These are phyloP conservation scores for Piromyces finnis DNA, from an alignment of 192 early-diverging fungal genomes.

Conservation along the genomic window DNA sequence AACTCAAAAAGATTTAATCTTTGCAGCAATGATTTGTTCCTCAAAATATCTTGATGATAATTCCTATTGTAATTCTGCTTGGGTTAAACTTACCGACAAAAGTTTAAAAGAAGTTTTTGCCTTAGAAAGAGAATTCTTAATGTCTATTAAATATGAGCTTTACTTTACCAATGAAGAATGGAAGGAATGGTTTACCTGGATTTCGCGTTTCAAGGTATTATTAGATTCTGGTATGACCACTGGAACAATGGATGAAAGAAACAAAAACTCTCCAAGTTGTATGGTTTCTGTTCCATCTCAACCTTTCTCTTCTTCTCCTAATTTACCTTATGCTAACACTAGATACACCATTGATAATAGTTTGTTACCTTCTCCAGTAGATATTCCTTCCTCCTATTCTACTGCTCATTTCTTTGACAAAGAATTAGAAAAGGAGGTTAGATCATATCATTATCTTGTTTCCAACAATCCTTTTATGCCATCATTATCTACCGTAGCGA, in stretches of 20 bases:
- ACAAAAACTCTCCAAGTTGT: not conserved
- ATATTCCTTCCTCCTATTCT: not conserved
- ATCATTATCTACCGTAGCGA: not conserved
- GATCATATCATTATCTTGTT: too few species aligned
- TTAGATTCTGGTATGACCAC: not conserved
- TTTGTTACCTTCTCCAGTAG: not conserved
- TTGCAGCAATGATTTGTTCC: not conserved
- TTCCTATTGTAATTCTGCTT: not conserved
- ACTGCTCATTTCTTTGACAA: too few species aligned
- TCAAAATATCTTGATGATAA: not conserved
- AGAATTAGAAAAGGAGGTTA: too few species aligned
- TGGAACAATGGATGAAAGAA: not conserved
- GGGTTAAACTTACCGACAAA: not conserved
- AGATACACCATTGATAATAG: not conserved
- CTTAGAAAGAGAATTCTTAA: not conserved
- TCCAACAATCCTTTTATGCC: not conserved
- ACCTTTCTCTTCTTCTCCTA: not conserved
- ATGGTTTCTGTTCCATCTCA: not conserved
- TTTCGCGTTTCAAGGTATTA: not conserved
- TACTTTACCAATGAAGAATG: not conserved
- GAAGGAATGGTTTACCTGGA: not conserved
- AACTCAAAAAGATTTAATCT: not conserved
- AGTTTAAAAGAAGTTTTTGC: not conserved
- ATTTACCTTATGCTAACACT: too few species aligned
- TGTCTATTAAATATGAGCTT: not conserved